These are phyloP conservation scores for Falciphora oryzae DNA, from an alignment of 2,329 filamentous ascomycete species.

Conservation along the genomic window DNA sequence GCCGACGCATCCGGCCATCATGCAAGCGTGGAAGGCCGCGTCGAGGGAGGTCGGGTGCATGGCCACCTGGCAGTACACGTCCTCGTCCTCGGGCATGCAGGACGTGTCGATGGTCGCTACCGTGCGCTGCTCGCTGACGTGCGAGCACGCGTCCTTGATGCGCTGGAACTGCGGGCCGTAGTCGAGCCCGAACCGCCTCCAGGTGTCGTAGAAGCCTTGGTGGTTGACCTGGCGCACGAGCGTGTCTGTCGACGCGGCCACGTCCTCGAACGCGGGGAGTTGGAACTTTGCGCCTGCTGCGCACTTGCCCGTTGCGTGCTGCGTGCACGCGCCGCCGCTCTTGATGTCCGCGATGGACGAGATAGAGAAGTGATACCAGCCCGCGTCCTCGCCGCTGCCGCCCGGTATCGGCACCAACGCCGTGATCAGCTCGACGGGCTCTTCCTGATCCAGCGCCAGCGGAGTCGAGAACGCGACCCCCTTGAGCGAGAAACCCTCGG, in stretches of 20 bases:
- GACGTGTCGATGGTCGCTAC: slow-evolving; percentile 1
- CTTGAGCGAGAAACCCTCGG: slow-evolving; percentile 9
- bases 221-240: slow-evolving; percentile 1
- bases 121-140: slow-evolving; percentile 3
- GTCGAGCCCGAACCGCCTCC: slow-evolving; percentile 10
- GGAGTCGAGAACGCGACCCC: slow-evolving; percentile 11
- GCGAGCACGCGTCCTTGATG: slow-evolving; percentile 10
- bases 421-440: slow-evolving; percentile 14
- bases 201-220: slow-evolving; percentile 5
- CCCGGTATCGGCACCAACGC: slow-evolving; percentile 2
- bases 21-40: slow-evolving; percentile 14
- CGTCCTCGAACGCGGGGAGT: not conserved
- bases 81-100: slow-evolving; percentile 1
- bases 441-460: slow-evolving; percentile 14
- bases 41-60: slow-evolving; percentile 28
- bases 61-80: slow-evolving; percentile 13
- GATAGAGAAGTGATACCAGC: slow-evolving; percentile 12
- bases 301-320: slow-evolving; percentile 6
- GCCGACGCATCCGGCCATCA: slow-evolving; percentile 9
- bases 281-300: not conserved
- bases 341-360: slow-evolving; percentile 1
- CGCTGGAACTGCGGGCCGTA: slow-evolving; percentile 15
- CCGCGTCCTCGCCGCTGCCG: not conserved
- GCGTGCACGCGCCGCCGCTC: slow-evolving; percentile 3
- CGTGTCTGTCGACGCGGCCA: not conserved